Conservation (phyloP, 441 rosid genomes). For the Populus tomentosa region DNA sequence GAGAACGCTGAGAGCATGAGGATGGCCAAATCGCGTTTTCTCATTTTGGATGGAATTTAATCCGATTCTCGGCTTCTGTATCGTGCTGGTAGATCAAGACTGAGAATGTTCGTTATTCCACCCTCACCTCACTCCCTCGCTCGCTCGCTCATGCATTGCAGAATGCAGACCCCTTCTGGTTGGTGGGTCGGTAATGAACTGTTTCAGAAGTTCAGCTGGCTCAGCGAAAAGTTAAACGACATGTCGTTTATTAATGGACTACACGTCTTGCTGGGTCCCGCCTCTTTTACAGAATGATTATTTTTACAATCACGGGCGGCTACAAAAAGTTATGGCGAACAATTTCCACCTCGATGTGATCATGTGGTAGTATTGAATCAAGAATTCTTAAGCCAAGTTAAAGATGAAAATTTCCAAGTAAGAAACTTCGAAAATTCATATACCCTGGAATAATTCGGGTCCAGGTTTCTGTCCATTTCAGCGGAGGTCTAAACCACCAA, state of each 20-base stretch:
- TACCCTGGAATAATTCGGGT: neutral
- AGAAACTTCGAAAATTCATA: neutral
- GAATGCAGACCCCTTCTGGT: neutral
- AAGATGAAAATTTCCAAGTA: too few species aligned
- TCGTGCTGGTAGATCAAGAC: too few species aligned
- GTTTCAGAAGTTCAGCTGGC: neutral
- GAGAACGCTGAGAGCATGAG: constrained; percentile 96
- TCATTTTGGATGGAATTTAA: constrained; percentile 36
- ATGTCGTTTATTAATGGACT: neutral
- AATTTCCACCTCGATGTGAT: too few species aligned
- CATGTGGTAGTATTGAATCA: too few species aligned
- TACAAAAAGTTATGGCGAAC: too few species aligned
- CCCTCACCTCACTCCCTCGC: too few species aligned
- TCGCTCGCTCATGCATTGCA: neutral
- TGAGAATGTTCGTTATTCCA: too few species aligned
- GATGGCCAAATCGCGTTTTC: constrained; percentile 95
- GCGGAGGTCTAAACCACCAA: neutral
- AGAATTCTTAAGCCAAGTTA: too few species aligned
- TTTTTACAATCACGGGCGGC: neutral
- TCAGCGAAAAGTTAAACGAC: neutral
- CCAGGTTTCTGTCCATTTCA: neutral
- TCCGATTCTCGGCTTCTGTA: neutral
- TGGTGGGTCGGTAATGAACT: neutral
- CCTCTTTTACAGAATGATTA: neutral
- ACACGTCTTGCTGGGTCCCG: neutral